A percentile compares a stretch with the other conserved stretches of the same genome.
phyloP scores from a whole-genome alignment of 1,139 yeast genomes.

The Suzukiozyma palmioleophila region DNA sequence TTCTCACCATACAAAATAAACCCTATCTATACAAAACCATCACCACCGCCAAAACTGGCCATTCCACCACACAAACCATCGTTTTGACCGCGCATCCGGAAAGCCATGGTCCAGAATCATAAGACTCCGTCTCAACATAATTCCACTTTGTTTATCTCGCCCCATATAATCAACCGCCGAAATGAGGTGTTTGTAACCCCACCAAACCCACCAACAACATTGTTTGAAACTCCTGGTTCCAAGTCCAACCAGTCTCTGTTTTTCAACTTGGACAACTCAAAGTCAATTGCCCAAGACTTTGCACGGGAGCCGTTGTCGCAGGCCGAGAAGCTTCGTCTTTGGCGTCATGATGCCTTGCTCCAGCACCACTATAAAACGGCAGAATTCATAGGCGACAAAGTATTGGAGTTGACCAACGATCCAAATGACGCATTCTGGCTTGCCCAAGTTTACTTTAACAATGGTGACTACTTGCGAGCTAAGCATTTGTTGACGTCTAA shows the following conservation, averaged over 20 bases:
- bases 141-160: slow-evolving; percentile 61
- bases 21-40: background rate
- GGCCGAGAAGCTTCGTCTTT: slow-evolving; percentile 78
- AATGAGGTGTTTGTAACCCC: slow-evolving; percentile 53
- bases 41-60: background rate
- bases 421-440: slow-evolving; percentile 96
- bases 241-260: slow-evolving; percentile 33
- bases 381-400: slow-evolving; percentile 87
- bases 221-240: slow-evolving; percentile 43
- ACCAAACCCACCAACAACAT: slow-evolving; percentile 42
- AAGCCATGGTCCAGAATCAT: slow-evolving; percentile 28
- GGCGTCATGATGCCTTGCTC: slow-evolving; percentile 93
- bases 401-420: slow-evolving; percentile 70
- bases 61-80: no score
- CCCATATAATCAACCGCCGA: slow-evolving; percentile 45
- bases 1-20: background rate
- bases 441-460: slow-evolving; percentile 78
- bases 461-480: slow-evolving; percentile 78
- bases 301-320: slow-evolving; percentile 54
- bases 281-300: slow-evolving; percentile 6
- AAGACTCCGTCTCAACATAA: slow-evolving; percentile 48
- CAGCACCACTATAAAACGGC: slow-evolving; percentile 93
- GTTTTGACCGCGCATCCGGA: no score
- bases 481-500: slow-evolving; percentile 52
- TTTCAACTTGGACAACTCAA: slow-evolving; percentile 21